These are phyloP conservation scores for Fragaria vesca DNA, from an alignment of 306 rosid species.

Conservation along the genomic window DNA sequence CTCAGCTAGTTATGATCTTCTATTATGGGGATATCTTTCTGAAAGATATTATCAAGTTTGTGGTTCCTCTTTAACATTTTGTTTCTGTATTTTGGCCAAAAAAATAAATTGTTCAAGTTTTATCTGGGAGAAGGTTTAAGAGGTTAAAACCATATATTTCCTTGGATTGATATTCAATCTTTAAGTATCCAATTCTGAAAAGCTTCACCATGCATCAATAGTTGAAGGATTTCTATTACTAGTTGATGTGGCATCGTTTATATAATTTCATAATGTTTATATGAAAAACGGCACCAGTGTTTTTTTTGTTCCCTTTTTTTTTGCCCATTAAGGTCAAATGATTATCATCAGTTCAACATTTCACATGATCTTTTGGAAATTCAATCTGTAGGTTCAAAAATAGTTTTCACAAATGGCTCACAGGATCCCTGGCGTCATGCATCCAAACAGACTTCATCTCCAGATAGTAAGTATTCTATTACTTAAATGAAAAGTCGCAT, in stretches of 20 bases:
- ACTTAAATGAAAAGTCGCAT: neutral
- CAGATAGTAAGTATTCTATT: slow-evolving; percentile 65
- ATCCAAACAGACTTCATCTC: slow-evolving; percentile 74
- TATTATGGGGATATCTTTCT: neutral
- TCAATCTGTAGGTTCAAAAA: slow-evolving; percentile 70
- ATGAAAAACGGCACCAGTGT: neutral
- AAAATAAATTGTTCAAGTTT: neutral
- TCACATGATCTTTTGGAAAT: slow-evolving; percentile 25
- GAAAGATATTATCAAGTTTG: neutral
- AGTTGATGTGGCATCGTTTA: neutral
- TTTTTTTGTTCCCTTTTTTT: neutral
- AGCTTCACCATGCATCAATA: neutral
- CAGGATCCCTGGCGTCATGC: slow-evolving; percentile 99
- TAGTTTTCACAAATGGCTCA: slow-evolving; percentile 84
- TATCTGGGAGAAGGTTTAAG: neutral
- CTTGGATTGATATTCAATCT: neutral
- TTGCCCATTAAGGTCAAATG: neutral
- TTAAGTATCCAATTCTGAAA: neutral
- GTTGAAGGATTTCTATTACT: slow-evolving; percentile 4
- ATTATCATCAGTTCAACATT: neutral
- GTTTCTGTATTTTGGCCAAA: neutral
- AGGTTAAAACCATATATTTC: neutral
- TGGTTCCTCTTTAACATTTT: neutral
- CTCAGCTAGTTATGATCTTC: neutral
- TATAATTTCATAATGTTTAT: too few species aligned